Conservation (phyloP, 495 filamentous ascomycete species). For the Trichoderma orchidacearum region DNA sequence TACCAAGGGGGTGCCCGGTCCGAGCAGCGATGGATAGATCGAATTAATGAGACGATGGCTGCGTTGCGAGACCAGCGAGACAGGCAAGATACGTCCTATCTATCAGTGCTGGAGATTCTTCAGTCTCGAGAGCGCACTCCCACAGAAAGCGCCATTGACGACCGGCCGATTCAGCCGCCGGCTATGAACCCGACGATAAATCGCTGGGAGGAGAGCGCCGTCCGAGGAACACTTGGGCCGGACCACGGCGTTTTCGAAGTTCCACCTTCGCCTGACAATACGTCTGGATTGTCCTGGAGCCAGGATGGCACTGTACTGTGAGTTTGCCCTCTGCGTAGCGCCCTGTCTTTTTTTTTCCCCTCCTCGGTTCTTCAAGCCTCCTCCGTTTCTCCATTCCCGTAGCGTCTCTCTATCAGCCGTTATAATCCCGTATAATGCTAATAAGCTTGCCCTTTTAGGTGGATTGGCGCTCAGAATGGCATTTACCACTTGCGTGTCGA, state of each 20-base stretch:
- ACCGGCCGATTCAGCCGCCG: background rate
- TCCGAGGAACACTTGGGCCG: conserved; percentile 9
- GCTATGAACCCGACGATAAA: conserved; percentile 3
- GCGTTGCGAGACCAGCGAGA: background rate
- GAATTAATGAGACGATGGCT: background rate
- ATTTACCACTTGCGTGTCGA: conserved; percentile 64
- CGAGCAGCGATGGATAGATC: conserved; percentile 1
- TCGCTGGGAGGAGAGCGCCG: background rate
- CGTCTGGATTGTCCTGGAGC: conserved; percentile 59
- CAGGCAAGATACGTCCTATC: background rate
- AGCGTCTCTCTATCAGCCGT: background rate
- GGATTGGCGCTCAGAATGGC: conserved; percentile 58
- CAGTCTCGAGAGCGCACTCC: background rate
- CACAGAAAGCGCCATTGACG: background rate
- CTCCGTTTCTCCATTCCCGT: too few species aligned
- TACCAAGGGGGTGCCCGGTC: background rate
- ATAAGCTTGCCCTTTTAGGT: conserved; percentile 27
- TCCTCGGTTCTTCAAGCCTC: background rate
- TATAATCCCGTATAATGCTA: background rate
- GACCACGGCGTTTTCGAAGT: conserved; percentile 9
- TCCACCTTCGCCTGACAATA: conserved; percentile 30
- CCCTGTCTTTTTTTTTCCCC: conserved; percentile 10
- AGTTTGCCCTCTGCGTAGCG: conserved; percentile 17
- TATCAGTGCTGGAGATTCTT: background rate
- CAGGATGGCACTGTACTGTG: conserved; percentile 56